phyloP scores from a whole-genome alignment of 768 basidiomycete species.

The Pisolithus marmoratus region DNA sequence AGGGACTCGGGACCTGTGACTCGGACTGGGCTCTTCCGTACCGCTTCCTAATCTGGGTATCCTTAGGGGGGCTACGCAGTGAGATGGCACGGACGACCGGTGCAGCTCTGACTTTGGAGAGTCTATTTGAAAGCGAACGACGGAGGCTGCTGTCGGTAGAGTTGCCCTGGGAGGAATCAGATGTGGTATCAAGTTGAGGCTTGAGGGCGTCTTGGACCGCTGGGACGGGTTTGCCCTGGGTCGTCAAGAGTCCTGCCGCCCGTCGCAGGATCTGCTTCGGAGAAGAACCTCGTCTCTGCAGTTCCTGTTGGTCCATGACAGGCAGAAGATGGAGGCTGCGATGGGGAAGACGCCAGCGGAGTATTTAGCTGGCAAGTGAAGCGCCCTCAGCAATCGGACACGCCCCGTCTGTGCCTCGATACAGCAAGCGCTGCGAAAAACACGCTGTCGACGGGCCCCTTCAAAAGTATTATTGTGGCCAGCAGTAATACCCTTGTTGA shows the following conservation, averaged over 20 bases:
- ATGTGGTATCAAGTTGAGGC: not conserved
- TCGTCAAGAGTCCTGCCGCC: constrained; percentile 33
- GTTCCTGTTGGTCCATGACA: not conserved
- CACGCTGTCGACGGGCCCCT: too few relatives aligned
- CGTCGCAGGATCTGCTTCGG: constrained; percentile 29
- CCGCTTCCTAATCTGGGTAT: constrained; percentile 21
- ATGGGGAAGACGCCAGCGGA: not conserved
- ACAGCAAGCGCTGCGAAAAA: too few relatives aligned
- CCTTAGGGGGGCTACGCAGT: constrained; percentile 5
- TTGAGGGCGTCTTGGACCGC: constrained; percentile 2
- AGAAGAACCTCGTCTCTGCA: not conserved
- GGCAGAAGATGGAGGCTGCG: not conserved
- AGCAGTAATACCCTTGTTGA: too few relatives aligned
- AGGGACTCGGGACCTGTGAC: not conserved
- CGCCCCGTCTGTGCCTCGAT: too few relatives aligned
- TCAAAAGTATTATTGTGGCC: too few relatives aligned
- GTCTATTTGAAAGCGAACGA: constrained; percentile 31
- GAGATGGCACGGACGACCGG: constrained; percentile 27
- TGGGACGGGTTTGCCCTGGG: constrained; percentile 21
- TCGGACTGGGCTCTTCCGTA: constrained; percentile 1
- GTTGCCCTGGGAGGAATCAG: not conserved
- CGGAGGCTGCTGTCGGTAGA: constrained; percentile 14
- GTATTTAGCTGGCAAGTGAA: too few relatives aligned
- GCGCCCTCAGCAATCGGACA: too few relatives aligned
- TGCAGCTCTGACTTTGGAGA: constrained; percentile 28